Base-by-base conservation (phyloP, 106 monocot species). In the Dendrobium huoshanense region DNA sequence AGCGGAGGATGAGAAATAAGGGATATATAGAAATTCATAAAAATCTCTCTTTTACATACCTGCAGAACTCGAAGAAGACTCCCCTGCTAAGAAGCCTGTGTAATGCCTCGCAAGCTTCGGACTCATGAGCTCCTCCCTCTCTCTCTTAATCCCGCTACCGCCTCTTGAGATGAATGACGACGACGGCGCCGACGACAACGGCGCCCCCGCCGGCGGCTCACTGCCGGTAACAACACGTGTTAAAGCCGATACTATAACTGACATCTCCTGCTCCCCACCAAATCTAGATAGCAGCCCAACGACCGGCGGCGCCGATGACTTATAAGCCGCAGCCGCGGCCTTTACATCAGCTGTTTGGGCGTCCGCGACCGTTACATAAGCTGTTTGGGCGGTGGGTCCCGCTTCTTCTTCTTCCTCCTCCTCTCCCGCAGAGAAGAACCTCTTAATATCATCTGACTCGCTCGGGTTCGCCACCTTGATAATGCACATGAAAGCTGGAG, bases 211-310 rank as follows among this genome's bases (percentile, higher is more conserved):
- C 75, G 44, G 48, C 25, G 3, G 42, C 19, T 43, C 42, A 2
- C 70, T 45, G 7, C 76, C 76, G 76, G 76, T 6, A 49, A 91
- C 61, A 45, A 93, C 91, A 48, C 74, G 82, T 1, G 87, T 82
- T 78, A 93, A 68, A 33, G 91, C 90, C 18, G 88, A 88, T 1
- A 91, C 93, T 80, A 93, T 91, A 67, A 79, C 51, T 2, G 83
- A 83, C 82, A 87, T 85, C 82, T 93, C 91, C 77, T 68, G 54
- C 22, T 59, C 82, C 11, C 40, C 61, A 45, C 56, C 15, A 15
- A 75, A 80, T 0, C 31, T 75, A 1, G 88, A 78, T 0, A 83
- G 49, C 0, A 41, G 16, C 25, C 47, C 47, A 18, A 8, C 43
- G 43, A 15, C 9, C 16, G 37, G 37, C 31, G 17, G 1, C 16